These are phyloP conservation scores for Scheffersomyces illinoinensis DNA, from an alignment of 1,139 yeast genomes.

Conservation along the genomic window DNA sequence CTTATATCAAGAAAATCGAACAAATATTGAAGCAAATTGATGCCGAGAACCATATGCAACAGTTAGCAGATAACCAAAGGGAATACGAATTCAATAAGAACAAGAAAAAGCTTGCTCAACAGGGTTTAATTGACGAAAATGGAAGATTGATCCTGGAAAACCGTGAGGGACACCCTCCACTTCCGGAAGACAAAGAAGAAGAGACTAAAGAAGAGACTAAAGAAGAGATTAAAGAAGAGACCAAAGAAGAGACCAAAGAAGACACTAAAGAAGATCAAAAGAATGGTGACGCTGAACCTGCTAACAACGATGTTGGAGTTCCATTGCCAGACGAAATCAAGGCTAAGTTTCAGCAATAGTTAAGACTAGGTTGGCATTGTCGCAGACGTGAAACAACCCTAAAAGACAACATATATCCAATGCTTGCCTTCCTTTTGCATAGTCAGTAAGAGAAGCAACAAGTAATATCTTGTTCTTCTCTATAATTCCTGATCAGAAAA, in stretches of 20 bases:
- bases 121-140: not conserved
- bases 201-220: not conserved
- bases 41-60: not conserved
- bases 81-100: not conserved
- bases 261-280: not conserved
- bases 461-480: not conserved
- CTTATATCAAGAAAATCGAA: not conserved
- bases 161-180: not conserved
- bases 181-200: not conserved
- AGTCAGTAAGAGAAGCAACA: not conserved
- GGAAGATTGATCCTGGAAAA: not conserved
- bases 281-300: not conserved
- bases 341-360: not conserved
- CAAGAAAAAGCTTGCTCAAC: not conserved
- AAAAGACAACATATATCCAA: not conserved
- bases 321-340: not conserved
- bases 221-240: not conserved
- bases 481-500: not conserved
- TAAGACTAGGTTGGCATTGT: not conserved
- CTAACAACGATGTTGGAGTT: not conserved
- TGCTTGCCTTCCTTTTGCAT: not conserved
- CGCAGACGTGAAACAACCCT: not conserved
- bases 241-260: not conserved
- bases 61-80: not conserved
- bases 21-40: not conserved